Conservation (phyloP, 371 early-diverging fungal species). For the Nematocida homosporus region DNA sequence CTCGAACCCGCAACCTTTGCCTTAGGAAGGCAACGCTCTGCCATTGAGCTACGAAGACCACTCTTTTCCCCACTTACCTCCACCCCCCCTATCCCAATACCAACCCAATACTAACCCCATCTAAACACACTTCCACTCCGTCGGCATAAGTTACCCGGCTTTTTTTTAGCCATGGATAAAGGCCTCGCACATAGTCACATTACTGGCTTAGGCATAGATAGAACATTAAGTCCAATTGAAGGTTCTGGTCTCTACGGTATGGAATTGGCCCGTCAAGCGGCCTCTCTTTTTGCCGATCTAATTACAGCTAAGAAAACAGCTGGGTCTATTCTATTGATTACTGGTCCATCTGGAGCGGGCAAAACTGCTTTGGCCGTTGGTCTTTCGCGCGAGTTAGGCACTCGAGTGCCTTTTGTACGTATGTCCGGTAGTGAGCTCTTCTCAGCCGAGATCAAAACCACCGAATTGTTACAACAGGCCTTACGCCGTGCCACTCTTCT, state of each 20-base stretch:
- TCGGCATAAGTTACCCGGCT: background rate
- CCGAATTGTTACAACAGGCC: conserved; percentile 62
- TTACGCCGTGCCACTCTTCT: conserved; percentile 52
- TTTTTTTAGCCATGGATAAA: conserved; percentile 53
- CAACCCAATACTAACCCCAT: background rate
- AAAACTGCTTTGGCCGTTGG: conserved; percentile 61
- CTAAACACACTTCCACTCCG: background rate
- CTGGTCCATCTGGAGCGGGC: conserved; percentile 59
- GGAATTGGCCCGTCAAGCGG: conserved; percentile 50
- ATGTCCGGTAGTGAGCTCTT: conserved; percentile 59
- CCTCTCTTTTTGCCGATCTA: conserved; percentile 56
- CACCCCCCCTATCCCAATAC: background rate
- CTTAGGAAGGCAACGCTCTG: conserved; percentile 66
- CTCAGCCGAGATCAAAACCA: conserved; percentile 54
- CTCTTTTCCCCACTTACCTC: background rate
- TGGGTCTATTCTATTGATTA: conserved; percentile 57
- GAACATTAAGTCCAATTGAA: conserved; percentile 5
- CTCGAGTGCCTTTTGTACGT: conserved; percentile 57
- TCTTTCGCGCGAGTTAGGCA: conserved; percentile 57
- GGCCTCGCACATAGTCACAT: conserved; percentile 61
- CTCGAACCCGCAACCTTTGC: conserved; percentile 65
- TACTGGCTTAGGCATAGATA: conserved; percentile 53
- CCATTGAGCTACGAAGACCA: conserved; percentile 64
- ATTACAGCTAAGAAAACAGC: conserved; percentile 51
- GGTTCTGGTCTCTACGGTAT: conserved; percentile 47